Percentiles rank a stretch among this genome's conserved stretches.
Conservation (phyloP, 306 rosid genomes). For the Trichosanthes truncata region DNA sequence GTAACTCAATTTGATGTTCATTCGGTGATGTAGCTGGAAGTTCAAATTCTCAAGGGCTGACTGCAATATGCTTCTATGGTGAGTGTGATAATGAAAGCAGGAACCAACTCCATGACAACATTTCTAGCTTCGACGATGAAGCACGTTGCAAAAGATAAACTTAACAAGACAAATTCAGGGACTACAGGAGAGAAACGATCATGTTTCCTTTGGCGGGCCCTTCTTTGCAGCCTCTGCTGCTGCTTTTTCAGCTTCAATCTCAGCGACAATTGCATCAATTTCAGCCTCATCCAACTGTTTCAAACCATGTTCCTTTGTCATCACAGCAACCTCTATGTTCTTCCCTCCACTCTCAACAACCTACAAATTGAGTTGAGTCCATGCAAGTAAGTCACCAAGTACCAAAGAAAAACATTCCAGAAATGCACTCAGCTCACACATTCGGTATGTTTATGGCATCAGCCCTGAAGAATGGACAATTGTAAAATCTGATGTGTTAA, state of each 20-base stretch:
- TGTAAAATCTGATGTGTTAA: not conserved
- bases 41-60: not conserved
- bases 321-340: slow-evolving; percentile 94
- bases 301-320: slow-evolving; percentile 80
- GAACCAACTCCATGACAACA: not conserved
- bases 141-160: not conserved
- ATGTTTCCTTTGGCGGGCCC: slow-evolving; percentile 72
- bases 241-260: slow-evolving; percentile 91
- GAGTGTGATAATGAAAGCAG: not conserved
- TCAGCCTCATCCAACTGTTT: slow-evolving; percentile 93
- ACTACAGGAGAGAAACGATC: slow-evolving; percentile 17
- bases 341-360: slow-evolving; percentile 99
- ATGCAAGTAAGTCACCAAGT: not conserved
- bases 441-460: not conserved
- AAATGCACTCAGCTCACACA: not conserved
- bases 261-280: slow-evolving; percentile 87
- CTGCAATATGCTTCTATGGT: not conserved
- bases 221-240: slow-evolving; percentile 99
- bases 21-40: not conserved
- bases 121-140: not conserved
- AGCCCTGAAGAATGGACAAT: not conserved
- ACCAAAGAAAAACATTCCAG: not conserved
- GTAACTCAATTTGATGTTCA: not conserved
- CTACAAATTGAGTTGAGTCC: slow-evolving; percentile 23
- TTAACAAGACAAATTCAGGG: not conserved